Evolutionary conservation across 2,329 filamentous ascomycete species (phyloP).

Genomic region (Pochonia chlamydosporia): DNA sequence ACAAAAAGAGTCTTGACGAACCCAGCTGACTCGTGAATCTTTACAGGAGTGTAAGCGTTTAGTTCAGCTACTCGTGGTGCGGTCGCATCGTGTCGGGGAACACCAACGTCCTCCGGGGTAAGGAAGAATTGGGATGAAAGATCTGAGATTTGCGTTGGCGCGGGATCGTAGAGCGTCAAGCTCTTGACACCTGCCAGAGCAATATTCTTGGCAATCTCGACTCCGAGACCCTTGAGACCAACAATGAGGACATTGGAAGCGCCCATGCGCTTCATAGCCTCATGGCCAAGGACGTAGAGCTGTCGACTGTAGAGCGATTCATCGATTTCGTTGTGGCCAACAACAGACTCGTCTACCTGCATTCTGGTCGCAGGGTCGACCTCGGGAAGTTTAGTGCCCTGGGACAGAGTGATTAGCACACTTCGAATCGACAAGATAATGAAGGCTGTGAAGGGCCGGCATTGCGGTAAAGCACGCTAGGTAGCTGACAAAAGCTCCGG

Average conservation of each 20-base stretch:
- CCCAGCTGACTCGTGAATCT: slow-evolving; percentile 60
- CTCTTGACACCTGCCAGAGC: slow-evolving; percentile 98
- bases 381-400: slow-evolving; percentile 50
- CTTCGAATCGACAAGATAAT: neutral
- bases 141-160: slow-evolving; percentile 76
- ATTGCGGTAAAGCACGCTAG: neutral
- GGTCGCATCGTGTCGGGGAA: slow-evolving; percentile 81
- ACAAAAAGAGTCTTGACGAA: slow-evolving; percentile 23
- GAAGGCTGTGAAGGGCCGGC: neutral
- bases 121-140: slow-evolving; percentile 98
- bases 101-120: slow-evolving; percentile 79
- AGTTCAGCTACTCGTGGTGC: slow-evolving; percentile 87
- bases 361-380: slow-evolving; percentile 59
- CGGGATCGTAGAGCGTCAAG: slow-evolving; percentile 85
- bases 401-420: slow-evolving; percentile 9
- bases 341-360: slow-evolving; percentile 57
- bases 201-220: slow-evolving; percentile 98
- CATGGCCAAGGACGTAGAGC: slow-evolving; percentile 65
- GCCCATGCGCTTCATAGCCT: slow-evolving; percentile 98
- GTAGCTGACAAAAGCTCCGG: too few species aligned
- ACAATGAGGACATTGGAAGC: slow-evolving; percentile 91
- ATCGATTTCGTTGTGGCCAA: slow-evolving; percentile 57
- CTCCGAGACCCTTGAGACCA: slow-evolving; percentile 87
- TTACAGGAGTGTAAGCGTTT: slow-evolving; percentile 92
- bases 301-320: slow-evolving; percentile 70